Percentiles rank a stretch among this genome's conserved stretches.
Evolutionary conservation across 345 rosid species (phyloP).

Genomic region (Brassica cretica): DNA sequence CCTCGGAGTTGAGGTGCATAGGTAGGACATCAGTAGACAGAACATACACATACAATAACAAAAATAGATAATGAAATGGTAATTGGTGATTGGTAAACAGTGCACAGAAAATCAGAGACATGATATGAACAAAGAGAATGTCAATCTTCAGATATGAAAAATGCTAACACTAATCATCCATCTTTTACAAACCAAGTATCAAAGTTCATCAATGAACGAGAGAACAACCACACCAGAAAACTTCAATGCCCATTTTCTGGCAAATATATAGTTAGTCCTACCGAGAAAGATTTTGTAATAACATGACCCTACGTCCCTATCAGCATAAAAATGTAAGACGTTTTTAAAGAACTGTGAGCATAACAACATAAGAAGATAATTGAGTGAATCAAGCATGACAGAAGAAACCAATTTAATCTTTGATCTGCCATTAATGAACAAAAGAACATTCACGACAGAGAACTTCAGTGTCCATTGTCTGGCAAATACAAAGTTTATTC

Average conservation of each 20-base stretch:
- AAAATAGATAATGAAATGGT: not conserved
- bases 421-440: not conserved
- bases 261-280: not conserved
- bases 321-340: not conserved
- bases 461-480: not conserved
- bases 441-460: not conserved
- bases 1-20: constrained; percentile 16
- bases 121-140: not conserved
- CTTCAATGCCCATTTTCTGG: not conserved
- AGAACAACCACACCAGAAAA: not conserved
- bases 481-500: not conserved
- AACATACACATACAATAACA: not conserved
- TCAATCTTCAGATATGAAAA: not conserved
- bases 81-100: too few relatives aligned
- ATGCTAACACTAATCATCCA: not conserved
- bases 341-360: too few relatives aligned
- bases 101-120: not conserved
- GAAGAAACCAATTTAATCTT: too few relatives aligned
- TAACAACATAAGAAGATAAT: too few relatives aligned
- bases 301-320: too few relatives aligned
- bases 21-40: constrained; percentile 17
- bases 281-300: not conserved
- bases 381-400: too few relatives aligned
- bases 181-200: constrained; percentile 9
- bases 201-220: not conserved